Percentiles rank a stretch among this genome's conserved stretches.
Conservation (phyloP, 2,329 filamentous ascomycete genomes). For the Neofusicoccum laricinum region DNA sequence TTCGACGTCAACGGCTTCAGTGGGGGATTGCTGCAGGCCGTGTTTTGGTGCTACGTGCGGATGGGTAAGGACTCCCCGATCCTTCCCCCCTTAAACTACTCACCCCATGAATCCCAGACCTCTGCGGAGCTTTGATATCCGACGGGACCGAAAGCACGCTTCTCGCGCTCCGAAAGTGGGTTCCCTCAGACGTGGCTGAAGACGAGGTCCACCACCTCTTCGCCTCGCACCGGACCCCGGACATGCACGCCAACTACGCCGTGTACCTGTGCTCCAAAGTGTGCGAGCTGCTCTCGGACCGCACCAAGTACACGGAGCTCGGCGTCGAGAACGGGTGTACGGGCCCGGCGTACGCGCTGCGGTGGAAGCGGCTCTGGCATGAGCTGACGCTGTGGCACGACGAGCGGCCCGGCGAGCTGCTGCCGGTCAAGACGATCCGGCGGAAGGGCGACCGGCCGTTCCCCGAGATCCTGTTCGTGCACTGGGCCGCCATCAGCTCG, state of each 20-base stretch:
- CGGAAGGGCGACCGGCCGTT: constrained; percentile 42
- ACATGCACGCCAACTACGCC: constrained; percentile 51
- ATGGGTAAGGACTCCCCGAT: constrained; percentile 38
- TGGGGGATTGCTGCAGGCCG: constrained; percentile 48
- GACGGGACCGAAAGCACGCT: constrained; percentile 47
- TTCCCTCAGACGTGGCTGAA: constrained; percentile 28
- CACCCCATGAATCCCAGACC: constrained; percentile 31
- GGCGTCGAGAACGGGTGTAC: constrained; percentile 46
- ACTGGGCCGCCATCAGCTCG: constrained; percentile 56
- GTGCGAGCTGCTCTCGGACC: constrained; percentile 51
- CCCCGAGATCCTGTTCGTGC: constrained; percentile 52
- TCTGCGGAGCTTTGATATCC: constrained; percentile 53
- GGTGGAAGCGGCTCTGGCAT: constrained; percentile 51
- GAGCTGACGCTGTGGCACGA: constrained; percentile 50
- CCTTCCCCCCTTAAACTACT: neutral
- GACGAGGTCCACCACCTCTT: constrained; percentile 33
- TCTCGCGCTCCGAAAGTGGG: constrained; percentile 49
- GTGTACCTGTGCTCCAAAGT: constrained; percentile 48
- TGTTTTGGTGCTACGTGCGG: constrained; percentile 56
- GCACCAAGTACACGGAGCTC: constrained; percentile 49
- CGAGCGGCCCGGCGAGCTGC: constrained; percentile 47
- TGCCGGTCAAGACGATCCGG: constrained; percentile 43
- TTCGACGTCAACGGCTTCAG: constrained; percentile 52
- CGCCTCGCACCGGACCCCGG: constrained; percentile 34
- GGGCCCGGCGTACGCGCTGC: constrained; percentile 38